phyloP scores from a whole-genome alignment of 2,329 filamentous ascomycete species.

The Colletotrichum liaoningense region DNA sequence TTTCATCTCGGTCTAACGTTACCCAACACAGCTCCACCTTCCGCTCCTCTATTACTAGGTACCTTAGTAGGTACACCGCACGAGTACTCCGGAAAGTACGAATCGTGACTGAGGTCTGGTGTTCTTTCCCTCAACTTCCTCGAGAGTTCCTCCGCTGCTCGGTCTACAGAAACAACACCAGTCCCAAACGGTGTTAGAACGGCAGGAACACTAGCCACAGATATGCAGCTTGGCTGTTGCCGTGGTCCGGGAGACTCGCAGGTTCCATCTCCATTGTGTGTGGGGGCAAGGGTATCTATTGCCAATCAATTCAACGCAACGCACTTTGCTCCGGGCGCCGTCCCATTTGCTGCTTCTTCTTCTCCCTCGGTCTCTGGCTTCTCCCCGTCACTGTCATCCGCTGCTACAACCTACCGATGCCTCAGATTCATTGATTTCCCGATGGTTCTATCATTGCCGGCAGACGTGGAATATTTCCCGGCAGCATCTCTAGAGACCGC shows the following conservation, averaged over 20 bases:
- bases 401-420: not conserved
- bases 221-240: constrained; percentile 21
- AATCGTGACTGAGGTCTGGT: not conserved
- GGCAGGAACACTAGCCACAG: constrained; percentile 24
- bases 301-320: constrained; percentile 32
- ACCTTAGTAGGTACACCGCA: too few species aligned
- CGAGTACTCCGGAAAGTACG: too few species aligned
- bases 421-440: not conserved
- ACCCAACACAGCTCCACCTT: constrained; percentile 28
- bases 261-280: not conserved
- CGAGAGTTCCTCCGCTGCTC: not conserved
- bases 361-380: not conserved
- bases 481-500: not conserved
- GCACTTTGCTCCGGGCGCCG: constrained; percentile 8
- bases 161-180: not conserved
- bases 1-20: constrained; percentile 28
- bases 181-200: not conserved
- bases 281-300: constrained; percentile 28
- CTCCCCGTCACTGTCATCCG: not conserved
- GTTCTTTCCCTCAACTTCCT: not conserved
- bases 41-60: not conserved
- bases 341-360: constrained; percentile 6
- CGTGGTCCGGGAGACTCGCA: constrained; percentile 29
- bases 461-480: not conserved
- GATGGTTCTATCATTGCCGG: not conserved